These are phyloP conservation scores for Alternaria sp. DNA, from an alignment of 2,329 filamentous ascomycete genomes.

Conservation along the genomic window DNA sequence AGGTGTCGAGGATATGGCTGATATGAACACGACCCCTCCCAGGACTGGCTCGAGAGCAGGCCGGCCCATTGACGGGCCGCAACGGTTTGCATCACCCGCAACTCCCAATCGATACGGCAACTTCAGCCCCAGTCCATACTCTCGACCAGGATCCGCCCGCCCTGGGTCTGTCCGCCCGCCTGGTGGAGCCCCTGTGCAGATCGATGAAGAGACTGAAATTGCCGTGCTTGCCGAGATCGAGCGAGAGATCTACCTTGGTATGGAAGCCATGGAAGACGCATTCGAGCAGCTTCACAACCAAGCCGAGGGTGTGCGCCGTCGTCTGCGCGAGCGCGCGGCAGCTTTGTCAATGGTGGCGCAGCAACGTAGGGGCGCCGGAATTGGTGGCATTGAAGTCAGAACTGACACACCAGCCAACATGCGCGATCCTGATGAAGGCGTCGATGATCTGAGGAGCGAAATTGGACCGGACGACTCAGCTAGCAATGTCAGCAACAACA, in stretches of 20 bases:
- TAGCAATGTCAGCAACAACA: slow-evolving; percentile 78
- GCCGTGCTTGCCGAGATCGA: slow-evolving; percentile 89
- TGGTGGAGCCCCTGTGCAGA: slow-evolving; percentile 73
- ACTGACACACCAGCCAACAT: slow-evolving; percentile 59
- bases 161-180: slow-evolving; percentile 49
- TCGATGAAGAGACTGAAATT: slow-evolving; percentile 94
- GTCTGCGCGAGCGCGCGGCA: slow-evolving; percentile 81
- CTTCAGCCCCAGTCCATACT: slow-evolving; percentile 37
- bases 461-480: slow-evolving; percentile 81
- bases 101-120: slow-evolving; percentile 60
- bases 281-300: slow-evolving; percentile 90
- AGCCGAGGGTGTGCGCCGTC: slow-evolving; percentile 80
- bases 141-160: slow-evolving; percentile 30
- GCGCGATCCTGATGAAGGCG: slow-evolving; percentile 43
- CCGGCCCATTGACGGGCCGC: slow-evolving; percentile 49
- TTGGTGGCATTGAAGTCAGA: slow-evolving; percentile 53
- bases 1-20: slow-evolving; percentile 72
- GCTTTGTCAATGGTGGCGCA: slow-evolving; percentile 74
- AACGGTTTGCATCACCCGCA: slow-evolving; percentile 55
- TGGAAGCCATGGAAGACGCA: slow-evolving; percentile 93
- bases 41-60: slow-evolving; percentile 48
- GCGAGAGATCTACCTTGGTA: slow-evolving; percentile 89
- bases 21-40: slow-evolving; percentile 35
- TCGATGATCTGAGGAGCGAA: slow-evolving; percentile 55
- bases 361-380: slow-evolving; percentile 60